Evolutionary conservation across 2,329 filamentous ascomycete genomes (phyloP), one percentile per base, ranked within the genome.

Genomic region (Nigrospora oryzae): DNA sequence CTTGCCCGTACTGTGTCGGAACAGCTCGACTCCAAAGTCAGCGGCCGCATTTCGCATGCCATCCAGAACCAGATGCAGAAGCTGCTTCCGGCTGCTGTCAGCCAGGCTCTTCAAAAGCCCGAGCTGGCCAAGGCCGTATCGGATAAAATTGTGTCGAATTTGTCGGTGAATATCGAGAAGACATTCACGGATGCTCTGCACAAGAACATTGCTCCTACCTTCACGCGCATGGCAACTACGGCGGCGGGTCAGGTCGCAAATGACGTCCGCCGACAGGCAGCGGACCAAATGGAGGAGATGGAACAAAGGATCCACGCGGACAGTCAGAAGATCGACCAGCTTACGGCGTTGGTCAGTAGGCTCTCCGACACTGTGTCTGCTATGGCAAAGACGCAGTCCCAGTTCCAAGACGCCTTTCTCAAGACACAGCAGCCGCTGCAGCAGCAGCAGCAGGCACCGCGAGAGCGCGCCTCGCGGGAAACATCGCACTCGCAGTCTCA

Each of bases 11-110:
- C 83, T 5, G 73, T 95, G 28, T 77, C 84, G 44, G 83, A 85
- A 49, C 81, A 87, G 59, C 71, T 97, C 19, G 75, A 79, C 45
- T 74, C 78, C 51, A 80, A 81, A 49, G 67, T 96, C 45, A 77
- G 79, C 51, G 74, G 79, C 40, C 75, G 84, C 43, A 65, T 94
- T 35, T 73, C 79, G n/a, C 73, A 75, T 36, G 70, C 75, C 2
- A 64, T 95, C 37, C 80, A 86, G 46, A 81, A 81, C 52, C 88
- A 95, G 63, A 68, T 95, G 51, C 83, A 85, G 57, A 75, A 74
- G 46, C 66, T 75, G 33, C 69, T 97, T 33, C 88, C 89, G 2
- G 70, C 75, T 48, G 75, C 81, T 11, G 70, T 94, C 46, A 68
- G 71, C 39, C 77, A 80, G 51, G 79, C 85, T 17, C 64, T 96